Evolutionary conservation across 2,329 filamentous ascomycete genomes (phyloP).

Genomic region (Ophiostoma ulmi): DNA sequence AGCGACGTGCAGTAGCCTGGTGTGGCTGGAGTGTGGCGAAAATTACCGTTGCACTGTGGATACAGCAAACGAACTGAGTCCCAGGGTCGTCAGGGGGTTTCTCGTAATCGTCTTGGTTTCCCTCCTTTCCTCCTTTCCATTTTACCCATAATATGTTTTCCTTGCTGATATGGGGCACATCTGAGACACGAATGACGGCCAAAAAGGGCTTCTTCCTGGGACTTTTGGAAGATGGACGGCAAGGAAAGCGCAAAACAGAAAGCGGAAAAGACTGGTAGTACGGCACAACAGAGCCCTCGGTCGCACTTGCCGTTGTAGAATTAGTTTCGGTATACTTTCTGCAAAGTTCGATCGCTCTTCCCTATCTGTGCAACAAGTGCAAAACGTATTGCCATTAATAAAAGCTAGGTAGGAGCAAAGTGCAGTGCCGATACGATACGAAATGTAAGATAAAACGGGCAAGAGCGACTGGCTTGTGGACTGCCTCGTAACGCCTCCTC

Average conservation of each 20-base stretch:
- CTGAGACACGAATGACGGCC: slow-evolving; percentile 1
- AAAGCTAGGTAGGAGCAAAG: background rate
- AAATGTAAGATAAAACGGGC: slow-evolving; percentile 11
- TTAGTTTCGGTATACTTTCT: background rate
- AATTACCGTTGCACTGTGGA: background rate
- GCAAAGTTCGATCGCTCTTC: background rate
- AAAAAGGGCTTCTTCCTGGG: background rate
- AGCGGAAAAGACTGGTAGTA: background rate
- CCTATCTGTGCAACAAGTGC: background rate
- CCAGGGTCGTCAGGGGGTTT: slow-evolving; percentile 20
- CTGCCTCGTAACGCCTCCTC: slow-evolving; percentile 9
- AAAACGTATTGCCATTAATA: too few relatives aligned
- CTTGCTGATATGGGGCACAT: background rate
- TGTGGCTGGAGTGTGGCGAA: slow-evolving; percentile 22
- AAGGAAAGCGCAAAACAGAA: background rate
- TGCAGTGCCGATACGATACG: background rate
- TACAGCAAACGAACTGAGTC: background rate
- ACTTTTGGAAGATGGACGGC: background rate
- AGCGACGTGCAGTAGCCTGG: background rate
- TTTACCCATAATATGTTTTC: background rate
- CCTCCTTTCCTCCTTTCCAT: background rate
- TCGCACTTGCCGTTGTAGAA: background rate
- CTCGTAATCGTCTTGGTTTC: background rate
- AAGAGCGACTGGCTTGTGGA: slow-evolving; percentile 8
- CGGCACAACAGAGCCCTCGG: background rate